Evolutionary conservation across 2,329 filamentous ascomycete genomes (phyloP), one percentile per base, ranked within the genome.

Genomic region (Hirsutella rhossiliensis): DNA sequence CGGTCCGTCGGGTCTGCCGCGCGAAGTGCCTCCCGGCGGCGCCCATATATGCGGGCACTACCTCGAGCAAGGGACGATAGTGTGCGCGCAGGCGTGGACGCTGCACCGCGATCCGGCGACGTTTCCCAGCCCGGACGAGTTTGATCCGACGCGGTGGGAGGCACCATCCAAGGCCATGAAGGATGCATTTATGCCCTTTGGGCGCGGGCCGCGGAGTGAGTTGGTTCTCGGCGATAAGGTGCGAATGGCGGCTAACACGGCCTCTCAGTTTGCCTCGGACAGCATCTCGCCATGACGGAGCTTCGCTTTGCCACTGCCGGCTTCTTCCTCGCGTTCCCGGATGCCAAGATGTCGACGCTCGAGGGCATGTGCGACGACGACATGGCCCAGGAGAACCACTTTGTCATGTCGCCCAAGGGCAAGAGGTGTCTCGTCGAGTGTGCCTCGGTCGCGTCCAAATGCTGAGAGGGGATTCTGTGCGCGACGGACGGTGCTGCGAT

Each of bases 241-340:
- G 12, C 17, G 23, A 7, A 18, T 13, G 13, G 31, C 5, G 3
- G 36, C 32, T 46, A 5, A 43, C 28, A n/a, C 3, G 3, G 7
- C 7, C 1, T 17, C 15, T 29, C 45, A 62, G 57, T 54, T 2
- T 80, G 76, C 45, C 60, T 80, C 13, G 76, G 76, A 2, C 56
- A 75, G 23, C 72, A 78, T 47, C 62, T 80, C n/a, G 75, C 76
- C 0, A 60, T 62, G 27, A 72, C 74, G 58, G 74, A 78, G 50
- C 50, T 79, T 29, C 62, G 73, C 4, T 64, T 74, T 38, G 71
- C 64, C 0, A 62, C 67, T 0, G 68, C 72, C 0, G 59, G 64
- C 5, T 73, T 80, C 56, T 76, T 76, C 52, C 59, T 65, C 0
- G 59, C 67, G 20, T 73, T 64, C 48, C 61, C 63, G 0, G 53